Evolutionary conservation across 306 rosid species (phyloP), one percentile per base, ranked within the genome.

Genomic region (Casuarina glauca): DNA sequence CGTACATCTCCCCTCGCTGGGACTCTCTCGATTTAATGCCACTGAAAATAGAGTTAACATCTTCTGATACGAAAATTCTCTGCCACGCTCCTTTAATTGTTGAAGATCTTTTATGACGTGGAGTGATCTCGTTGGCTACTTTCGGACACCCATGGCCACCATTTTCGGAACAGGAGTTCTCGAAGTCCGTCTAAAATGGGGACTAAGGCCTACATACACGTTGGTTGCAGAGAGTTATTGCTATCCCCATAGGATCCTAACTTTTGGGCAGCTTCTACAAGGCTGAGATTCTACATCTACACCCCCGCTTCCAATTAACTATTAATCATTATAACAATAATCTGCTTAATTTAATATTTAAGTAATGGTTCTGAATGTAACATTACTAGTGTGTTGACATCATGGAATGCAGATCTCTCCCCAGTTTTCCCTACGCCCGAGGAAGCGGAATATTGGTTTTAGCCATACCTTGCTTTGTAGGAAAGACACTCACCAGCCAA

Each of bases 171-270:
- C 32, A 0, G 32, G 32, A 26, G 32, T 26, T 26, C 32, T 26
- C 32, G 32, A 26, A 26, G 32, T 26, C 1, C 32, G 32, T 0
- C 32, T 0, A 26, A 26, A 0, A 26, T 26, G 32, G 32, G 32
- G 32, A 26, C 39, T 3, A 17, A 66, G 80, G 71, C 66, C 45
- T 43, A 71, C 75, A 78, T 66, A 54, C 9, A 45, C 60, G 20
- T 17, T 46, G 73, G 26, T 57, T n/a, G 54, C 39, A 43, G 16
- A 51, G 1, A 20, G 62, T 67, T 53, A n/a, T 20, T 13, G n/a
- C 61, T 74, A 39, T 51, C 71, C 39, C 26, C 88, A 87, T 86
- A 87, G 93, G 93, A 91, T 87, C 78, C 91, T 74, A 84, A 61
- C 79, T 26, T 76, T 49, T 73, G 64, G 75, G 84, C 74, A 76